Conservation (phyloP, 148 eudicot species). For the Beta vulgaris region DNA sequence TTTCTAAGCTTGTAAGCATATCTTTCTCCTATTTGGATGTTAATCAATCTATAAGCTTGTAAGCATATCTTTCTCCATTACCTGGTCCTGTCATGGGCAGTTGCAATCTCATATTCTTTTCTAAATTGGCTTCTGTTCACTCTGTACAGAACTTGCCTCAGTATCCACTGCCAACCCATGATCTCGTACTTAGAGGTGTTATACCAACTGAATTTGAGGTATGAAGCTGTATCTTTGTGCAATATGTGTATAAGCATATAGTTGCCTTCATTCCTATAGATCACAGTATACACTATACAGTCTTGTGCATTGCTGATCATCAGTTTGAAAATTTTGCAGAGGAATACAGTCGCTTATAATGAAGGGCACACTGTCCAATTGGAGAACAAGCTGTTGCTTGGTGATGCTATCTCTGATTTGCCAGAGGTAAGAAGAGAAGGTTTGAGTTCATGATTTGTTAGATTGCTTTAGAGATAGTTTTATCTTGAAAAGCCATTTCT, state of each 20-base stretch:
- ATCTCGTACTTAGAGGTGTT: conserved; percentile 55
- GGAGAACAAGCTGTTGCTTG: conserved; percentile 50
- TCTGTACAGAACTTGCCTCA: conserved; percentile 64
- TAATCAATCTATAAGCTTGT: too few relatives aligned
- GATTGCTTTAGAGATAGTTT: background rate
- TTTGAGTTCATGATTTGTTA: background rate
- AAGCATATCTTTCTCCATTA: too few relatives aligned
- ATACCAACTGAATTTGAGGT: conserved; percentile 75
- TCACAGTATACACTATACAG: background rate
- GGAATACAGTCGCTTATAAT: conserved; percentile 50
- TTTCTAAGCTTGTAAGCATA: too few relatives aligned
- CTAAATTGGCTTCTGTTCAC: background rate
- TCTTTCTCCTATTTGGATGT: too few relatives aligned
- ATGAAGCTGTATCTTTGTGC: background rate
- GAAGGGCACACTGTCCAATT: conserved; percentile 34
- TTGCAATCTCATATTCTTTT: background rate
- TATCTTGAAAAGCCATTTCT: background rate
- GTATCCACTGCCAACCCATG: conserved; percentile 80
- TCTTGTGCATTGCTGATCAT: background rate
- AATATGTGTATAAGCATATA: too few relatives aligned
- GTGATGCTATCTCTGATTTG: conserved; percentile 78
- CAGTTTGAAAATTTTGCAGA: conserved; percentile 33
- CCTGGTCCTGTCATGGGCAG: background rate
- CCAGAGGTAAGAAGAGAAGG: conserved; percentile 72
- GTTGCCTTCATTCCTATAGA: too few relatives aligned